Evolutionary conservation across 2,329 filamentous ascomycete species (phyloP), one percentile per base, ranked within the genome.

Genomic region (Salinomyces thailandicus): DNA sequence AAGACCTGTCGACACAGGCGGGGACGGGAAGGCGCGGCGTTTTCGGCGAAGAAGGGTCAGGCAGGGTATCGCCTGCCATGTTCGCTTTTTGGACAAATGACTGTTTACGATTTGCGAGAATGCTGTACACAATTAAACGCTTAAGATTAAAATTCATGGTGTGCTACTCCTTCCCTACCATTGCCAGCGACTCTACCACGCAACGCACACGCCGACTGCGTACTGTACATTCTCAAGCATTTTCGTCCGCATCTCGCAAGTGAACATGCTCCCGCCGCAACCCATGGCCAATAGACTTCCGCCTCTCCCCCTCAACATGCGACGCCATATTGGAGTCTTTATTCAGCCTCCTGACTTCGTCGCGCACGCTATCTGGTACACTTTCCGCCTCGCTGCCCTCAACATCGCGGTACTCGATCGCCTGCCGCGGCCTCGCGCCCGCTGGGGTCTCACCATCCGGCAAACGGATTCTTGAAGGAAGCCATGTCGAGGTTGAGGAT

Each of bases 311-410:
- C 19, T 56, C 54, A 4, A 57, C 42, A 8, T 48, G 44, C 33
- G 48, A 45, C 2, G 54, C 51, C 12, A 57, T 44, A 14, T 47
- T 47, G 3, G 51, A 53, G 29, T 56, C 51, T 22, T 47, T 51
- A 43, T 58, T 56, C 17, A 58, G 36, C 9, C 46, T 29, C 18
- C 42, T 39, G 16, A 56, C 47, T 18, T 55, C 54, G 11, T 46
- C 41, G 6, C 45, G 38, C 7, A 58, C 29, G 35, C 50, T 54
- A 24, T 50, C 52, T 5, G 43, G 47, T 14, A 55, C 52, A 18
- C 41, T 45, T 5, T 44, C 38, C 3, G 48, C 46, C 31, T 49
- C 45, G 12, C 41, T 37, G 33, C 51, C 48, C 29, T 51, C 50
- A 9, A 44, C 36, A 36, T 54, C 49, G 4, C 46, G 45, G 32